Conservation (phyloP, 768 basidiomycete genomes). For the Nevesoporus exiguus region DNA sequence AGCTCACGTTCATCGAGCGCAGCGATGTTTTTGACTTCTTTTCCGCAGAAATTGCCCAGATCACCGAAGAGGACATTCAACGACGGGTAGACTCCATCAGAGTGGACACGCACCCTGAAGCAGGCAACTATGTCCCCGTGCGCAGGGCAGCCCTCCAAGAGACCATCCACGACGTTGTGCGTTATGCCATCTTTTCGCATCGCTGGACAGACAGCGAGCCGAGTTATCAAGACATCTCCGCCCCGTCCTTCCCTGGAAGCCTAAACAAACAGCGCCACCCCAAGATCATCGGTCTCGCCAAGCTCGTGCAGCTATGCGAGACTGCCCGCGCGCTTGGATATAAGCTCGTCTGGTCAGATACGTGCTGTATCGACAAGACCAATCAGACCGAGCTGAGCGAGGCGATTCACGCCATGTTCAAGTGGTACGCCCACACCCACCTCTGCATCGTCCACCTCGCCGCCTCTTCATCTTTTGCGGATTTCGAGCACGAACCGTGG, state of each 20-base stretch:
- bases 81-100: neutral
- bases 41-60: slow-evolving; percentile 10
- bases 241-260: neutral
- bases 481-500: slow-evolving; percentile 25
- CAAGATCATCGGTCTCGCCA: slow-evolving; percentile 8
- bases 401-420: slow-evolving; percentile 32
- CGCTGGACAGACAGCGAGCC: slow-evolving; percentile 24
- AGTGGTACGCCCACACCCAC: slow-evolving; percentile 29
- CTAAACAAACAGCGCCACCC: neutral
- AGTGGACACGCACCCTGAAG: slow-evolving; percentile 8
- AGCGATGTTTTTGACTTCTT: slow-evolving; percentile 18
- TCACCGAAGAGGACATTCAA: slow-evolving; percentile 18
- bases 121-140: slow-evolving; percentile 11
- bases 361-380: slow-evolving; percentile 30
- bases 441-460: slow-evolving; percentile 29
- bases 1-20: slow-evolving; percentile 23
- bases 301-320: slow-evolving; percentile 22
- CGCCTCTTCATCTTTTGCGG: slow-evolving; percentile 8
- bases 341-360: slow-evolving; percentile 28
- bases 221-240: slow-evolving; percentile 17
- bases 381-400: slow-evolving; percentile 28
- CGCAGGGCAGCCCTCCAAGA: slow-evolving; percentile 15
- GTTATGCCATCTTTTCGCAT: slow-evolving; percentile 27
- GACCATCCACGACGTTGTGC: slow-evolving; percentile 16
- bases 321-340: slow-evolving; percentile 19